Base-by-base conservation (phyloP, 2,329 filamentous ascomycete species). In the Fusarium camptoceras region DNA sequence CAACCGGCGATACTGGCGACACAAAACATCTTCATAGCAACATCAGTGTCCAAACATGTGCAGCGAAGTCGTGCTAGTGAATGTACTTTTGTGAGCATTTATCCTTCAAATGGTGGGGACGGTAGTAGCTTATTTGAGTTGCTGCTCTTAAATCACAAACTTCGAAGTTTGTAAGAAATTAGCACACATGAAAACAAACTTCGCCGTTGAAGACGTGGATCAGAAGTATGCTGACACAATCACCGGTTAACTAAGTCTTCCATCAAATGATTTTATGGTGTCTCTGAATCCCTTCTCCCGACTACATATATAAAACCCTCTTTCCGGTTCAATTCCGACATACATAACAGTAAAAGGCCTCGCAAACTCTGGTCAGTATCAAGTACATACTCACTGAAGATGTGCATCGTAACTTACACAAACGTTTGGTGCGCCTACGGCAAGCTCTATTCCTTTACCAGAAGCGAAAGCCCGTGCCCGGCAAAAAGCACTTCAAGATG, bases 301-400 rank as follows among this genome's bases (percentile, higher is more conserved):
- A 6, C 11, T 4, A 18, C 4, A n/a, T 37, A 37, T n/a, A 37
- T 37, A n/a, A 37, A 3, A 18, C 34, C 16, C 16, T 37, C 34
- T 4, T n/a, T 37, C 18, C 34, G 18, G 3, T n/a, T 18, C 10
- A 10, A 10, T 18, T 10, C 16, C 5, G 8, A 18, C 8, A 8
- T 6, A 1, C 6, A 7, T 7, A 16, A 4, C 20, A 24, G 10
- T 5, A 25, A 3, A 1, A 18, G 3, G 9, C 18, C 22, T 16
- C 6, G 24, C 9, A 11, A 24, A 16, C 9, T 6, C 24, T 16
- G 2, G 11, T 20, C 20, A 4, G 14, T 11, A 25, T 16, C 15
- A 18, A 6, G 4, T 15, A 11, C 9, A 18, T 7, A 7, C 2
- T 24, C 9, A 3, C n/a, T 43, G 1, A 22, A 24, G 6, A 24